Conservation (phyloP, 1,284 basidiomycete species). For the Marasmius tenuissimus region DNA sequence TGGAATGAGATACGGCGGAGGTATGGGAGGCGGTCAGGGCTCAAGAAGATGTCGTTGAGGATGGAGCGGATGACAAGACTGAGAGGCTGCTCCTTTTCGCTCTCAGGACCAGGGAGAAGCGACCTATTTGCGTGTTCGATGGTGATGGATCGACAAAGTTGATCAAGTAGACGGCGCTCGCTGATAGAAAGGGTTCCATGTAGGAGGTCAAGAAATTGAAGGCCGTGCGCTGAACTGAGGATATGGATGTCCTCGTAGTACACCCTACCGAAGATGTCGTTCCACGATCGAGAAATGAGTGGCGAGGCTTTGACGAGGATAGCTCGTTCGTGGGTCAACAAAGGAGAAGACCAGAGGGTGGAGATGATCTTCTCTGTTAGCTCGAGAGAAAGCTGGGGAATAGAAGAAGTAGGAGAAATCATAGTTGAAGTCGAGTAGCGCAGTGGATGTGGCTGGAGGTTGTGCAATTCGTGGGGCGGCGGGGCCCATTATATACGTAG, state of each 20-base stretch:
- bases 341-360: background rate
- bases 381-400: background rate
- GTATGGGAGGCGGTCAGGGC: background rate
- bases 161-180: background rate
- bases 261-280: background rate
- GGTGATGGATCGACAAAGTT: background rate
- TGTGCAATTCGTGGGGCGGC: too few relatives aligned
- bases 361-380: background rate
- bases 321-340: background rate
- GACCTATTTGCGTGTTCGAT: background rate
- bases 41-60: background rate
- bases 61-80: background rate
- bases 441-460: background rate
- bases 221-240: background rate
- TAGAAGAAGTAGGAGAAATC: background rate
- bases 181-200: background rate
- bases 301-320: background rate
- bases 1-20: background rate
- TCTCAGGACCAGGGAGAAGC: background rate
- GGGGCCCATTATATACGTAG: background rate
- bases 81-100: background rate
- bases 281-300: background rate
- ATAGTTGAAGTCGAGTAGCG: background rate
- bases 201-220: background rate
- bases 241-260: background rate